Evolutionary conservation across 805 yeast species (phyloP), one percentile per base, ranked within the genome.

Genomic region (Myxozyma nipponensis): DNA sequence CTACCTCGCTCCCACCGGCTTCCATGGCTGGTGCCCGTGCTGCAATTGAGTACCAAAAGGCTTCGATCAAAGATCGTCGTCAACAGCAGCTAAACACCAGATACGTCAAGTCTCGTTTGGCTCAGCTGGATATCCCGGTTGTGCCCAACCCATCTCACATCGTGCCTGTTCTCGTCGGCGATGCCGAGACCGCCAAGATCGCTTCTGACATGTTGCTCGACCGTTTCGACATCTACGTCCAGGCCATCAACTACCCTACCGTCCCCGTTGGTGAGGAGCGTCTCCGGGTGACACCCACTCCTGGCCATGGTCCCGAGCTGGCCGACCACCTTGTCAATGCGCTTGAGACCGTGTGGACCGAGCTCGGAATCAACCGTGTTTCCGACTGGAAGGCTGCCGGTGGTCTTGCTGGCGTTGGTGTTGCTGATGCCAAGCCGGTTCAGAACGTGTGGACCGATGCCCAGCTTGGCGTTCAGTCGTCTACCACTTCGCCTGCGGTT

Each of bases 221-320:
- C 57, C 81, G 85, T 62, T 85, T 89, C 72, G 77, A 79, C 58
- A 90, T 93, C 67, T 93, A 93, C 65, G 98, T 95, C 41, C 99
- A 93, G 73, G 96, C 98, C 42, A 93, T 93, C 69, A 93, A 93
- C 74, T 93, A 84, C 81, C 99, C 99, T 54, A 93, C 98, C 22
- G 98, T 93, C 54, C 84, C 96, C 18, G 82, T 85, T 60, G 98
- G 98, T 54, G 84, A 89, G 59, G 99, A 93, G 73, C 83, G 98
- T 68, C 79, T 93, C 63, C 83, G 99, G 72, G 82, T 93, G 66
- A 93, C 99, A n/a, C 98, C 99, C 49, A 90, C 98, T 38, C 99
- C 99, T 34, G 97, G 96, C 47, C 99, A 93, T 68, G 78, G 81
- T 18, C 76, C 81, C 51, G 86, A 83, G 50, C 75, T 87, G 44